These are phyloP conservation scores for Tetrahymena elliotti DNA, from an alignment of 73 alveolate species.

Conservation along the genomic window DNA sequence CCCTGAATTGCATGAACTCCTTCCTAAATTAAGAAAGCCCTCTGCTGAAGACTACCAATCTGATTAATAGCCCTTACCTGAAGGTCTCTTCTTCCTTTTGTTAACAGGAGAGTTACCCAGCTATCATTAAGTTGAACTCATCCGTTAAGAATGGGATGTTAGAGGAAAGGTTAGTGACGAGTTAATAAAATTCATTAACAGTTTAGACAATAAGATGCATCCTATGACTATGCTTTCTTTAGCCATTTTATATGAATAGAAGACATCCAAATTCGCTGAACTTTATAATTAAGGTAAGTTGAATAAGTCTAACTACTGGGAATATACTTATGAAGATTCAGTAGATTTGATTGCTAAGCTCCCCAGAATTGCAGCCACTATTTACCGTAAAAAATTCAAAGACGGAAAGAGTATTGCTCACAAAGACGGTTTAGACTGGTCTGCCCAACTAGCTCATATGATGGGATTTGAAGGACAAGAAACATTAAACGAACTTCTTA, in stretches of 20 bases:
- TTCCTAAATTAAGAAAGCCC: constrained; percentile 9
- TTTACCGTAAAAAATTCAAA: constrained; percentile 42
- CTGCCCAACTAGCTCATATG: constrained; percentile 65
- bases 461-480: constrained; percentile 55
- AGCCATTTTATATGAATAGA: constrained; percentile 61
- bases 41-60: constrained; percentile 11
- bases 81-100: constrained; percentile 82
- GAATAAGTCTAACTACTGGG: constrained; percentile 75
- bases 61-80: constrained; percentile 71
- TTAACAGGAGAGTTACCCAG: constrained; percentile 78
- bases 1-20: constrained; percentile 43
- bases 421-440: constrained; percentile 30
- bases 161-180: constrained; percentile 57
- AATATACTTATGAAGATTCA: constrained; percentile 67
- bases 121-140: constrained; percentile 35
- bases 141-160: constrained; percentile 42
- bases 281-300: constrained; percentile 63
- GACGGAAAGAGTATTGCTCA: constrained; percentile 43
- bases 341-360: constrained; percentile 71
- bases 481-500: constrained; percentile 55
- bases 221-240: constrained; percentile 76
- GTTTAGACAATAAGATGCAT: constrained; percentile 61
- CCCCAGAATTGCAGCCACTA: constrained; percentile 75
- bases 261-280: constrained; percentile 50
- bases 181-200: constrained; percentile 32